Evolutionary conservation across 2,329 filamentous ascomycete species (phyloP), one percentile per base, ranked within the genome.

Genomic region (Rutstroemia sydowiana): DNA sequence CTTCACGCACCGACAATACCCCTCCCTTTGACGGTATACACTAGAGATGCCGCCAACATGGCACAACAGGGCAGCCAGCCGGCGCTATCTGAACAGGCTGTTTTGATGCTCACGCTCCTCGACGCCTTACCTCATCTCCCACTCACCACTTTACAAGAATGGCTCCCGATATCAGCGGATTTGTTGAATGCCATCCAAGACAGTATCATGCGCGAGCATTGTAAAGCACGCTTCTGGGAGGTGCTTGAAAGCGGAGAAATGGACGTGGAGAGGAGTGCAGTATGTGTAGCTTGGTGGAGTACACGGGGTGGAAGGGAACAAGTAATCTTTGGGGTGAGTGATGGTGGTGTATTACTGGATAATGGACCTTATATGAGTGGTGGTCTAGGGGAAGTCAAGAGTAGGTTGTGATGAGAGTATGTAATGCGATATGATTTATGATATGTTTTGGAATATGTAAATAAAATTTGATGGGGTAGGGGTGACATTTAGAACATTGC

Each of bases 241-340:
- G 75, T 81, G 2, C 59, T 88, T 11, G 64, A 65, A 45, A 75
- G 75, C 55, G 84, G 84, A 1, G 84, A 87, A 64, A 85, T 88
- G 81, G 84, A 87, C 68, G 76, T 85, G 26, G 80, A 85, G 59
- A 73, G 83, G 42, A 81, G 82, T 20, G 74, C 78, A 55, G 71
- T 80, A 48, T 84, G 81, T 60, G 81, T 87, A 40, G 75, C 74
- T 4, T 88, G 84, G 84, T 87, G 84, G 84, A 78, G 74, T 34
- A 64, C 56, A 31, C 82, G 78, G 23, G 71, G 73, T 16, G 63
- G 64, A 8, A 58, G 63, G 46, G 59, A 64, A 16, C 57, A 50
- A 16, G 61, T 66, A 3, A 43, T 66, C 14, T 61, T 58, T 56
- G 59, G 54, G 14, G 30, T 49, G 26, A 44, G 48, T 31, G 16